Base-by-base conservation (phyloP, 305 asterid genomes). In the Rubia balearica region DNA sequence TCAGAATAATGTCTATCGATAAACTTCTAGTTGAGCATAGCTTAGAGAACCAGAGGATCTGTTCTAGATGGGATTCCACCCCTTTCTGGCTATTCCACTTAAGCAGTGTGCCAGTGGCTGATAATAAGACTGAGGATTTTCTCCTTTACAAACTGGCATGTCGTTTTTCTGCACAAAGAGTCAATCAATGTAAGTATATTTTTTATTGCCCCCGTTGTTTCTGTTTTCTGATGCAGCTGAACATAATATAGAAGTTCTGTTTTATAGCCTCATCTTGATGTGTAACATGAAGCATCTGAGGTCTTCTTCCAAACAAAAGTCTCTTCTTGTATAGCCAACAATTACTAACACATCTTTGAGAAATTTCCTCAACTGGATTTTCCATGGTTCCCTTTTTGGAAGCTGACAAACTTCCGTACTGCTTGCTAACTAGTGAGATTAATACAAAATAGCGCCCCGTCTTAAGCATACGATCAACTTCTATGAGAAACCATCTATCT, bases 361-460 rank as follows among this genome's bases (percentile, higher is more conserved):
- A 75, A 77, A 84, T 81, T 67, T 84, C 89, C 81, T 91, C 95
- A 55, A 89, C 74, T 70, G 90, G 87, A 78, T 81, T 78, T 67
- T 86, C 57, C 64, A 60, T 56, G 67, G 82, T 80, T 77, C 86
- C 95, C 79, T 84, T 88, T 77, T 79, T 86, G 73, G 74, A 27
- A 70, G 43, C 51, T 62, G 61, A 40, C 40, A 87, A 80, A 80
- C 80, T 81, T 73, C 81, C 87, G 63, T 87, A 92, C 70, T 79
- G 88, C 74, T 78, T 80, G 78, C 86, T 85, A 77, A 79, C 79
- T 65, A 93, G 92, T 65, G 96, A 86, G 75, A 96, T 90, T 80
- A 93, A 78, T 71, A 91, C 96, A 80, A 94, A 79, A 87, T 89
- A 94, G 75, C 97, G 96, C 79, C 98, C 98, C 10, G 98, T 97